A percentile compares a stretch with the other conserved stretches of the same genome.
Evolutionary conservation across 228 moss, liverwort and hornwort species (phyloP).

Genomic region (Sphagnum fallax): DNA sequence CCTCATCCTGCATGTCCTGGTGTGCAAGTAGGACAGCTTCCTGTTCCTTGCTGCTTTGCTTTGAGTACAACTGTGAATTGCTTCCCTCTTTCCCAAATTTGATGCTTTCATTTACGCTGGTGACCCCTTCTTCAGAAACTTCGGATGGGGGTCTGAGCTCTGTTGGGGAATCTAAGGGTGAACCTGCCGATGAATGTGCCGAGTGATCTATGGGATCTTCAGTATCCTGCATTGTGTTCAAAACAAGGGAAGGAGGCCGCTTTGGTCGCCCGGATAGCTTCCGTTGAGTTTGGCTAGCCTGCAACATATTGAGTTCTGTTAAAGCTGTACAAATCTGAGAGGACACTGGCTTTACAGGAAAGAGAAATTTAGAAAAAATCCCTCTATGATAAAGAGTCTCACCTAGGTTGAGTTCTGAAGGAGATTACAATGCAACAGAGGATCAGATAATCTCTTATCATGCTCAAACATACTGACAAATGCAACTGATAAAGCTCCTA

Average conservation of each 20-base stretch:
- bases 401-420: too few species aligned
- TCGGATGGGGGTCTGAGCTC: constrained; percentile 28
- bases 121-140: constrained; percentile 25
- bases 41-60: constrained; percentile 11
- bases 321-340: too few species aligned
- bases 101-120: constrained; percentile 28
- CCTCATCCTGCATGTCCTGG: constrained; percentile 4
- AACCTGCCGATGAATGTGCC: constrained; percentile 29
- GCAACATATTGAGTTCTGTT: background rate
- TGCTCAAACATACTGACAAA: too few species aligned
- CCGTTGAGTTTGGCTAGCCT: constrained; percentile 27
- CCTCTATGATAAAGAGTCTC: too few species aligned
- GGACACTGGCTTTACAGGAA: too few species aligned
- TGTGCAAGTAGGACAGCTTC: constrained; percentile 10
- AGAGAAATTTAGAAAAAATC: too few species aligned
- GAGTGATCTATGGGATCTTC: constrained; percentile 34
- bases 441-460: too few species aligned
- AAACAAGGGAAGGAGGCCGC: constrained; percentile 20
- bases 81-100: constrained; percentile 23
- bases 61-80: constrained; percentile 13
- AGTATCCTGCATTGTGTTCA: constrained; percentile 16
- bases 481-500: too few species aligned
- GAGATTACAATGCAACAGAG: too few species aligned
- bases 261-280: constrained; percentile 19
- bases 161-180: constrained; percentile 27